These are phyloP conservation scores for Fusarium coicis DNA, from an alignment of 2,329 filamentous ascomycete genomes.

Conservation along the genomic window DNA sequence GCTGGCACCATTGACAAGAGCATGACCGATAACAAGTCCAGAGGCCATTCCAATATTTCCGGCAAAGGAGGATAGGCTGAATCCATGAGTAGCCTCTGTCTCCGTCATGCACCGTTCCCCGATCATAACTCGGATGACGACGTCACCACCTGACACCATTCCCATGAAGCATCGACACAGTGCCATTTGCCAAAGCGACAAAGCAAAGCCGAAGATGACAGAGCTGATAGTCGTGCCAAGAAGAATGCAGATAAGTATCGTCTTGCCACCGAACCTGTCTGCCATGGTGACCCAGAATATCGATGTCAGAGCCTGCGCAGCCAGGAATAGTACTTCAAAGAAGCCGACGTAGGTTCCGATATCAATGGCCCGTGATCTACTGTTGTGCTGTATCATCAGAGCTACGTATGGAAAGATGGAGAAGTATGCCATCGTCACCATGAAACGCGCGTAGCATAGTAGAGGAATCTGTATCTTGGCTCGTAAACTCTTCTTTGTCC, in stretches of 20 bases:
- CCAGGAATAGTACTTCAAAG: neutral
- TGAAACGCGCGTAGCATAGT: neutral
- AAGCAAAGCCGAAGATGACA: neutral
- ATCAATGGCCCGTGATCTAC: neutral
- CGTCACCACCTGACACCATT: neutral
- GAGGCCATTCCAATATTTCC: neutral
- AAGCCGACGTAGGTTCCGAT: neutral
- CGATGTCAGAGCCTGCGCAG: neutral
- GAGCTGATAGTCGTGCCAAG: neutral
- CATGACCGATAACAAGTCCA: neutral
- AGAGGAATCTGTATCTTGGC: neutral
- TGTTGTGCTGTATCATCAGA: neutral
- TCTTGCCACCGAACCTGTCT: neutral
- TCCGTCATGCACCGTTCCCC: neutral
- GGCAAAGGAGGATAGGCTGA: neutral
- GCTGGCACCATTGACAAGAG: neutral
- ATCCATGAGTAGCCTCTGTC: neutral
- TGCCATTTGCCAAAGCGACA: neutral
- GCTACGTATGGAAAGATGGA: neutral
- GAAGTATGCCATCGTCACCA: neutral
- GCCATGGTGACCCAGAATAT: neutral
- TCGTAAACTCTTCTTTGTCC: neutral
- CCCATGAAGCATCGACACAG: neutral
- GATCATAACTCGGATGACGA: neutral
- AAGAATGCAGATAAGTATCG: neutral